Conservation (phyloP, 495 filamentous ascomycete species). For the Venustampulla echinocandica region DNA sequence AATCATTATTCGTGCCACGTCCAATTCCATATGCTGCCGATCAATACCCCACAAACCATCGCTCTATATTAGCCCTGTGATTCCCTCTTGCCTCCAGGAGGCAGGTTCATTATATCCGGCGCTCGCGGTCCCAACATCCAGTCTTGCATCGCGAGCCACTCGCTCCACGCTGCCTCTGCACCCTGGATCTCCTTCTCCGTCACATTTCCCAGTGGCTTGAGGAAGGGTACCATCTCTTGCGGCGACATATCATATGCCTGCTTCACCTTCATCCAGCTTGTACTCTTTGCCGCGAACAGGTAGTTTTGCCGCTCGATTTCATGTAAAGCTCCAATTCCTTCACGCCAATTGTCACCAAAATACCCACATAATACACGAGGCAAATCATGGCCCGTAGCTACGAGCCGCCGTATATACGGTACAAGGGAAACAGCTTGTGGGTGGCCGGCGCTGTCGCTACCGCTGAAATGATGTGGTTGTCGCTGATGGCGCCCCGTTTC, state of each 20-base stretch:
- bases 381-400: constrained; percentile 85
- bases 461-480: constrained; percentile 22
- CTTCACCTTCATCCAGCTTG: constrained; percentile 80
- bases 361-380: constrained; percentile 82
- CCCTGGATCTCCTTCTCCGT: constrained; percentile 71
- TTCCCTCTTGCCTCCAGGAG: neutral
- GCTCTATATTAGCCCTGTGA: too few species aligned
- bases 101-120: too few species aligned
- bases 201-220: constrained; percentile 67
- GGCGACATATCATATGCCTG: constrained; percentile 77
- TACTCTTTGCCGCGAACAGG: constrained; percentile 87
- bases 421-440: constrained; percentile 57
- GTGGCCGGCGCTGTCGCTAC: constrained; percentile 8
- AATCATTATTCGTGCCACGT: neutral
- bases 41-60: too few species aligned
- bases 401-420: constrained; percentile 82
- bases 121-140: constrained; percentile 27
- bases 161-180: constrained; percentile 65
- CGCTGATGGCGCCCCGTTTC: constrained; percentile 21
- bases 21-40: neutral
- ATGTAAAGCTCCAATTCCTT: constrained; percentile 71
- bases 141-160: constrained; percentile 26
- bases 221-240: constrained; percentile 76
- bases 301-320: constrained; percentile 91
- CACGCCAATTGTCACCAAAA: constrained; percentile 85